Evolutionary conservation across 805 yeast genomes (phyloP).

Genomic region (Isabelozyma gotoi): DNA sequence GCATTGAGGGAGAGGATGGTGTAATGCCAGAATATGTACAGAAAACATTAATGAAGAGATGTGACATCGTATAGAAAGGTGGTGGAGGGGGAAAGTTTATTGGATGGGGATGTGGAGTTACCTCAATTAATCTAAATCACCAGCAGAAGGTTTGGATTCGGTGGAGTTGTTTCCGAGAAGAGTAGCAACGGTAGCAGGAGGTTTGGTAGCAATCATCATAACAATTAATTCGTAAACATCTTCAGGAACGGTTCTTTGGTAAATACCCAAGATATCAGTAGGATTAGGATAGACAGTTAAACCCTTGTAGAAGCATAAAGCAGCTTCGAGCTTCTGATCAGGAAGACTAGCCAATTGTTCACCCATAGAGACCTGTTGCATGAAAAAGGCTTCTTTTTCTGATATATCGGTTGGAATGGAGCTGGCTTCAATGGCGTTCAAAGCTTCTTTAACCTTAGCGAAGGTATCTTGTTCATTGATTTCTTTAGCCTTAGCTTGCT

Average conservation of each 20-base stretch:
- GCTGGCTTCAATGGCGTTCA: slow-evolving; percentile 58
- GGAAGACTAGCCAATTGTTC: slow-evolving; percentile 72
- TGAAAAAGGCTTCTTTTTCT: slow-evolving; percentile 76
- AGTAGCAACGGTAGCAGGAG: slow-evolving; percentile 76
- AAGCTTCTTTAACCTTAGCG: slow-evolving; percentile 57
- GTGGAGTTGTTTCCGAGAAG: slow-evolving; percentile 49
- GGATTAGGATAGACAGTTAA: slow-evolving; percentile 93
- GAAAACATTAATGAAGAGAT: background rate
- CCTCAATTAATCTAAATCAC: slow-evolving; percentile 29
- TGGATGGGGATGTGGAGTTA: background rate
- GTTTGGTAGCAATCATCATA: slow-evolving; percentile 86
- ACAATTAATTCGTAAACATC: slow-evolving; percentile 80
- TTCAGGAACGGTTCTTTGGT: slow-evolving; percentile 85
- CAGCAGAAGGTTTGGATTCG: slow-evolving; percentile 25
- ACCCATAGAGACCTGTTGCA: slow-evolving; percentile 80
- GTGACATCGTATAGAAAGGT: background rate
- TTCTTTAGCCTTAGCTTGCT: slow-evolving; percentile 52
- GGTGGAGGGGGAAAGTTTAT: background rate
- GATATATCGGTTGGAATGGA: slow-evolving; percentile 73
- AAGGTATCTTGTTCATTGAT: slow-evolving; percentile 61
- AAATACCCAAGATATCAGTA: slow-evolving; percentile 82
- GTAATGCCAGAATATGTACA: background rate
- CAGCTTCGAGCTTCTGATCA: slow-evolving; percentile 76
- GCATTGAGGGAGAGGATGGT: no score
- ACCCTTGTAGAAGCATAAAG: slow-evolving; percentile 90